phyloP scores from a whole-genome alignment of 768 basidiomycete genomes.

The Boletellus ananas region DNA sequence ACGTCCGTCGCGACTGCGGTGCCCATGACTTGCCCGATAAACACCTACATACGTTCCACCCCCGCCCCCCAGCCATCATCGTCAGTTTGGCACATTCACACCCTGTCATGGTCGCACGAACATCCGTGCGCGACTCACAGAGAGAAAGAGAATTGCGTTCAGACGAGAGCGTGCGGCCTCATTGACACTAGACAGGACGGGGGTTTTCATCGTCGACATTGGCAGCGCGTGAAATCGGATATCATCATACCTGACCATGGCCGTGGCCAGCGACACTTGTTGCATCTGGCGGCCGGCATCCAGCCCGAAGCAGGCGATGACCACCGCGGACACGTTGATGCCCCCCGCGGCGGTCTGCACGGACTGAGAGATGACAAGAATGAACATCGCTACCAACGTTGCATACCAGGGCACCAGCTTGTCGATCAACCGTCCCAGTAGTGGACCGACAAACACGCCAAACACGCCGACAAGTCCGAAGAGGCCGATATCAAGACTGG shows the following conservation, averaged over 20 bases:
- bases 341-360: slow-evolving; percentile 71
- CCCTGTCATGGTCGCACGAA: no score
- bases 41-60: slow-evolving; percentile 34
- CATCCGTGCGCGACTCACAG: slow-evolving; percentile 37
- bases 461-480: slow-evolving; percentile 73
- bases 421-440: slow-evolving; percentile 69
- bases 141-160: slow-evolving; percentile 73
- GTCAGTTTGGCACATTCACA: no score
- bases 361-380: slow-evolving; percentile 48
- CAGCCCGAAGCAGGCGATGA: slow-evolving; percentile 66
- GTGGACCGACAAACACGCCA: slow-evolving; percentile 65
- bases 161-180: slow-evolving; percentile 58
- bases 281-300: slow-evolving; percentile 72
- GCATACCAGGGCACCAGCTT: slow-evolving; percentile 74
- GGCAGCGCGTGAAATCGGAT: neutral
- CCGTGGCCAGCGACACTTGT: slow-evolving; percentile 62
- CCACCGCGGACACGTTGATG: slow-evolving; percentile 63
- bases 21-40: slow-evolving; percentile 81
- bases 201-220: slow-evolving; percentile 1
- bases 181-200: no score
- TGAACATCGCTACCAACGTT: slow-evolving; percentile 51
- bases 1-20: slow-evolving; percentile 71
- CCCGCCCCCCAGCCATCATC: no score
- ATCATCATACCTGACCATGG: slow-evolving; percentile 48
- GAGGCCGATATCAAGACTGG: slow-evolving; percentile 57